phyloP scores from a whole-genome alignment of 2,329 filamentous ascomycete genomes.

The Colletotrichum destructivum region DNA sequence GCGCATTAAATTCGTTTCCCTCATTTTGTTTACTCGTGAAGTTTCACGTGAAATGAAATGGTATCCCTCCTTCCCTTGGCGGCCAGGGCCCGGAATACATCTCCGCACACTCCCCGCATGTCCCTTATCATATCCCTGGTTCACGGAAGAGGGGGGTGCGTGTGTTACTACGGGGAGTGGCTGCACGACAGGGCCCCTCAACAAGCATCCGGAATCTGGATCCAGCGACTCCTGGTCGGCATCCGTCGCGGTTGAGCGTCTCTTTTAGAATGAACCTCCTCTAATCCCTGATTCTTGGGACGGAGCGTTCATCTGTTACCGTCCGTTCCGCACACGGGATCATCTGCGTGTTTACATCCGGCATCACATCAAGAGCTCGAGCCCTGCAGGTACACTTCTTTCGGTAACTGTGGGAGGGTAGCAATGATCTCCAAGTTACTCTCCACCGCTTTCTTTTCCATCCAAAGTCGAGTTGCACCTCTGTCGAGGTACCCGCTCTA shows the following conservation, averaged over 20 bases:
- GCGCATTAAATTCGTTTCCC: slow-evolving; percentile 44
- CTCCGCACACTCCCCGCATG: slow-evolving; percentile 14
- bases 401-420: not conserved
- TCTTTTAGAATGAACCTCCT: not conserved
- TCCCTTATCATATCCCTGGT: not conserved
- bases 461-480: not conserved
- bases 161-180: not conserved
- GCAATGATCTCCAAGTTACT: not conserved
- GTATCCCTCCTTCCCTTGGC: no score
- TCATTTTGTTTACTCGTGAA: slow-evolving; percentile 9
- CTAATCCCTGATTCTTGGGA: not conserved
- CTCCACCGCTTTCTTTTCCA: not conserved
- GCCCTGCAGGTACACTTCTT: not conserved
- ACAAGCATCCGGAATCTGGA: not conserved
- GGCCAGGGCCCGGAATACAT: slow-evolving; percentile 13
- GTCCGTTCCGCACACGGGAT: slow-evolving; percentile 11
- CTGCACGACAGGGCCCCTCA: not conserved
- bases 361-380: not conserved
- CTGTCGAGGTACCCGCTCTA: not conserved
- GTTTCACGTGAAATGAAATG: not conserved
- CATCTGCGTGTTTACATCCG: not conserved
- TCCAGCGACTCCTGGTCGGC: not conserved
- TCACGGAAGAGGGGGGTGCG: slow-evolving; percentile 30
- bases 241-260: not conserved
- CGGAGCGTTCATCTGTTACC: not conserved